Evolutionary conservation across 179 eudicot genomes (phyloP), one percentile per base, ranked within the genome.

Genomic region (Vitellaria paradoxa): DNA sequence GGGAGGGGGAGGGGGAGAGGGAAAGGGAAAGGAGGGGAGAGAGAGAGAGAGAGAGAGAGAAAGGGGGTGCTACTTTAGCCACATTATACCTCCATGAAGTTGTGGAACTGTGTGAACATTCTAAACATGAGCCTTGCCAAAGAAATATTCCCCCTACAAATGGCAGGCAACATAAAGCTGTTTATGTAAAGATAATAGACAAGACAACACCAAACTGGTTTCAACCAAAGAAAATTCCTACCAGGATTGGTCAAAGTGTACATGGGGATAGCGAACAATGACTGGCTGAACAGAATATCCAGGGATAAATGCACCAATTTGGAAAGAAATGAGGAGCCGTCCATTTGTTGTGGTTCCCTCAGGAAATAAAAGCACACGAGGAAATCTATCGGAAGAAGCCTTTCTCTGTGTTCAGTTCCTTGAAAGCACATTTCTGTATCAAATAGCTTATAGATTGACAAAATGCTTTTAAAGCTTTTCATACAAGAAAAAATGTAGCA

Each of bases 301-400:
- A 70, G 99, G 94, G 70, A 95, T 87, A 81, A 95, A 95, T 72
- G 98, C 99, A 81, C 99, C 99, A 84, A 95, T 89, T 85, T 95
- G 97, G 80, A 93, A 95, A 21, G 99, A 95, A 64, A 95, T 84
- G 72, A 95, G 85, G 59, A 77, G 83, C 86, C 92, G 85, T 80
- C 99, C 99, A 78, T 95, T 93, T 75, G 91, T 93, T 60, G 99
- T 95, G n/a, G 99, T 95, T 81, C 99, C 99, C 84, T 95, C 99
- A 14, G 99, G 99, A 91, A 95, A 95, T 80, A 95, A 79, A 40
- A 95, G 91, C 87, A 95, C 84, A 60, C 96, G 92, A 81, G 99
- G 97, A 85, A 86, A 95, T 81, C 82, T 87, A 78, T 85, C 75
- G 82, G 84, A 85, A 59, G 97, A 92, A 69, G 98, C 99, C 86